Percentiles rank a stretch among this genome's conserved stretches.
Conservation (phyloP, 805 yeast species). For the Candida succiphila region DNA sequence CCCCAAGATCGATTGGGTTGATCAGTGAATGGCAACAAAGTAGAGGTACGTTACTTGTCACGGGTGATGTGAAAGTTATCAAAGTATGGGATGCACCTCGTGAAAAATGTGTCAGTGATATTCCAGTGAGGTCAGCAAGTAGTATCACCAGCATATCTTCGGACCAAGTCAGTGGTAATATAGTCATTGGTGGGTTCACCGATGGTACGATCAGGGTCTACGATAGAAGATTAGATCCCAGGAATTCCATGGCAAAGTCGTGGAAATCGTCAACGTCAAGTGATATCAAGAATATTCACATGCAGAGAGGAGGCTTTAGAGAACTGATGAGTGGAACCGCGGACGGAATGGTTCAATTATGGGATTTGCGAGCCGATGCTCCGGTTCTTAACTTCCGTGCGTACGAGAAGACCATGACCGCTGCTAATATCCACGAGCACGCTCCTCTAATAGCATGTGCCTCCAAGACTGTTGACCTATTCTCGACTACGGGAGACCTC, state of each 20-base stretch:
- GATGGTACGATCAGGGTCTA: conserved; percentile 86
- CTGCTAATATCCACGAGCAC: conserved; percentile 86
- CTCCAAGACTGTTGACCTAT: conserved; percentile 64
- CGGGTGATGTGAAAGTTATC: conserved; percentile 91
- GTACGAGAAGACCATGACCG: conserved; percentile 40
- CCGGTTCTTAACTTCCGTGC: conserved; percentile 64
- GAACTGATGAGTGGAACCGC: conserved; percentile 79
- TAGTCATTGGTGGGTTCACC: conserved; percentile 84
- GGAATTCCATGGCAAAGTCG: conserved; percentile 75
- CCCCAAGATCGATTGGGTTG: conserved; percentile 75
- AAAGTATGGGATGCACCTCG: conserved; percentile 96
- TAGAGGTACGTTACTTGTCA: conserved; percentile 79
- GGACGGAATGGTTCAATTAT: conserved; percentile 74
- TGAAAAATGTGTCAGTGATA: conserved; percentile 75
- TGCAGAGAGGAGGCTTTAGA: conserved; percentile 95
- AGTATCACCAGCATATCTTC: conserved; percentile 86
- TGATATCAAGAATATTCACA: conserved; percentile 62
- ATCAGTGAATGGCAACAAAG: conserved; percentile 96
- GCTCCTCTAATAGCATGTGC: conserved; percentile 93
- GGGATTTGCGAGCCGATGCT: conserved; percentile 77
- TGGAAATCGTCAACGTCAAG: conserved; percentile 59
- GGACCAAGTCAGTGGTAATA: conserved; percentile 90
- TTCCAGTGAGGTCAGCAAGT: conserved; percentile 85
- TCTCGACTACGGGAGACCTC: conserved; percentile 78
- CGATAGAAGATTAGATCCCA: conserved; percentile 76